Percentiles rank a stretch among this genome's conserved stretches.
These are phyloP conservation scores for Trichophyton schoenleinii DNA, from an alignment of 2,329 filamentous ascomycete species.

Conservation along the genomic window DNA sequence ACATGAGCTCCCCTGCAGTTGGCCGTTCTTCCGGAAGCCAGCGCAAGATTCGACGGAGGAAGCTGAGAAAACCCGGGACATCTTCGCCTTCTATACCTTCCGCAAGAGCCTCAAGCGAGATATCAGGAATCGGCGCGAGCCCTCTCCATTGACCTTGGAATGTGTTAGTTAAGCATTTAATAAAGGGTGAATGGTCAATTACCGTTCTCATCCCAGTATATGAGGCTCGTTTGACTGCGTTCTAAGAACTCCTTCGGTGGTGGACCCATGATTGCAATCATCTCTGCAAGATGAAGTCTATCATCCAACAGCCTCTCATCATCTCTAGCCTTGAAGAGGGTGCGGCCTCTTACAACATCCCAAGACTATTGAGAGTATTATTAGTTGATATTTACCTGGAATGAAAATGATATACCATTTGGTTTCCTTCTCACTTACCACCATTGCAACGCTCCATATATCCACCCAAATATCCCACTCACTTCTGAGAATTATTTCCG, in stretches of 20 bases:
- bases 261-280: constrained; percentile 14
- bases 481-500: constrained; percentile 17
- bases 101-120: constrained; percentile 4
- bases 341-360: constrained; percentile 5
- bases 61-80: constrained; percentile 14
- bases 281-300: constrained; percentile 17
- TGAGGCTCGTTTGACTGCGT: constrained; percentile 13
- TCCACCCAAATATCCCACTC: constrained; percentile 17
- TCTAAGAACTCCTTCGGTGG: constrained; percentile 13
- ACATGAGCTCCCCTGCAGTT: constrained; percentile 12
- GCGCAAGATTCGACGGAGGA: constrained; percentile 13
- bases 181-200: not conserved
- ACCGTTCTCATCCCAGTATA: constrained; percentile 19
- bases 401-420: not conserved
- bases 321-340: constrained; percentile 6
- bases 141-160: constrained; percentile 7
- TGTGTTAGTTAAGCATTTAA: constrained; percentile 1
- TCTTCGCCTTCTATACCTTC: constrained; percentile 16
- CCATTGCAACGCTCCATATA: constrained; percentile 18
- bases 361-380: constrained; percentile 1
- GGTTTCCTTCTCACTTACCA: constrained; percentile 12
- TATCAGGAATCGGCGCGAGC: constrained; percentile 10
- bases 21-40: constrained; percentile 17
- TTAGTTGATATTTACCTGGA: not conserved
- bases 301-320: constrained; percentile 7